Base-by-base conservation (phyloP, 305 asterid species). In the Fraxinus albicans region DNA sequence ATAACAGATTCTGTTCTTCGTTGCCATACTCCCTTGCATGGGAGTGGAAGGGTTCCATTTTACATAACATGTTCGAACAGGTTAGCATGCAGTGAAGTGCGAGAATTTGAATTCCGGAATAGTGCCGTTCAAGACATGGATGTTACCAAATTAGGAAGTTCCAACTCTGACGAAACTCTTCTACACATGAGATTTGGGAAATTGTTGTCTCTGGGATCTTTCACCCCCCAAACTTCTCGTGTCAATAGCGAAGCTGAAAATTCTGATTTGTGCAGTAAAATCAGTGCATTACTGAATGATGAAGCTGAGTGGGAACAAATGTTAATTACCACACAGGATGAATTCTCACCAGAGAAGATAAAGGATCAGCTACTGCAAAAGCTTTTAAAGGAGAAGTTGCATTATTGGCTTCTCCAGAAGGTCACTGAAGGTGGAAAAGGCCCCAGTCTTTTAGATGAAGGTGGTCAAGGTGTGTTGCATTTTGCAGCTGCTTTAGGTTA, bases 71-170 rank as follows among this genome's bases (percentile, higher is more conserved):
- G 98, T 89, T 95, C 97, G 83, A 97, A 97, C 88, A 92, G 99
- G 91, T 90, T 93, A 83, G 98, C 99, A 53, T 95, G 99, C 90
- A 97, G 99, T 84, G 99, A 97, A 91, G 93, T 97, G 77, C 93
- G 99, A 55, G 99, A 97, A 88, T 95, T 93, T 80, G 98, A 93
- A 84, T 94, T 91, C 82, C 88, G 91, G 60, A 73, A 87, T 50
- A 69, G 83, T 77, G 83, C 84, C 77, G 77, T 83, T 81, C 88
- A 87, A 86, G 90, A 91, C 77, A 86, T 74, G 83, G 91, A 89
- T 83, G 80, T 79, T 75, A 25, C 83, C 7, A 88, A 85, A 83
- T 50, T 50, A 34, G 86, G 80, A 80, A 85, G 55, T 74, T 63
- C 78, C 53, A 70, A 83, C 80, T 85, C 93, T 79, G 92, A 90